phyloP scores from a whole-genome alignment of 2,329 filamentous ascomycete species.

The Dryadomyces quercus-mongolicae region DNA sequence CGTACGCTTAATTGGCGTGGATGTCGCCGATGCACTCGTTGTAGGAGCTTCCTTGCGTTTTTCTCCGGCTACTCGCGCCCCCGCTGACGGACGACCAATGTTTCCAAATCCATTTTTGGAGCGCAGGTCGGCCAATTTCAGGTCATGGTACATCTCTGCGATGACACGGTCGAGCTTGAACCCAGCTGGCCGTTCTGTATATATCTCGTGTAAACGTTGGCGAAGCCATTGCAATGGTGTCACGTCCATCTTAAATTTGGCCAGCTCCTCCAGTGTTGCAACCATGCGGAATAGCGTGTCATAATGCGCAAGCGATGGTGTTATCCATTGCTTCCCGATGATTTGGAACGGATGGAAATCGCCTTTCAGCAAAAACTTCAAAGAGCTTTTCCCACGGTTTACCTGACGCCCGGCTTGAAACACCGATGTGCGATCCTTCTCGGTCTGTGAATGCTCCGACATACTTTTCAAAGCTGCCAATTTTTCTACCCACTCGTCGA shows the following conservation, averaged over 20 bases:
- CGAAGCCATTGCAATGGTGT: conserved; percentile 44
- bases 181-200: conserved; percentile 26
- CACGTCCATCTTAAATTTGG: conserved; percentile 39
- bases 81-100: conserved; percentile 38
- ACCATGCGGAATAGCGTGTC: conserved; percentile 45
- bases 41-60: conserved; percentile 6
- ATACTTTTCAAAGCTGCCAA: conserved; percentile 28
- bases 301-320: conserved; percentile 33
- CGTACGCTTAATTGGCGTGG: conserved; percentile 2
- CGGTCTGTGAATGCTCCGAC: conserved; percentile 16
- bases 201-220: conserved; percentile 41
- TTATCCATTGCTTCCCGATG: conserved; percentile 38
- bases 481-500: conserved; percentile 36
- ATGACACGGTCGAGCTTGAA: conserved; percentile 40
- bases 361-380: conserved; percentile 38
- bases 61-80: conserved; percentile 8
- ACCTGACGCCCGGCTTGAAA: conserved; percentile 44
- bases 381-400: conserved; percentile 39
- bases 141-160: conserved; percentile 44
- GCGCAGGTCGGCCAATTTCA: conserved; percentile 35
- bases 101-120: conserved; percentile 42
- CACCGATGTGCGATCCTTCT: conserved; percentile 28
- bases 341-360: conserved; percentile 45
- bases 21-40: neutral
- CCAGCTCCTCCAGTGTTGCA: conserved; percentile 40